Evolutionary conservation across 352 stramenopile species (phyloP).

Genomic region (Globisporangium radiosum): DNA sequence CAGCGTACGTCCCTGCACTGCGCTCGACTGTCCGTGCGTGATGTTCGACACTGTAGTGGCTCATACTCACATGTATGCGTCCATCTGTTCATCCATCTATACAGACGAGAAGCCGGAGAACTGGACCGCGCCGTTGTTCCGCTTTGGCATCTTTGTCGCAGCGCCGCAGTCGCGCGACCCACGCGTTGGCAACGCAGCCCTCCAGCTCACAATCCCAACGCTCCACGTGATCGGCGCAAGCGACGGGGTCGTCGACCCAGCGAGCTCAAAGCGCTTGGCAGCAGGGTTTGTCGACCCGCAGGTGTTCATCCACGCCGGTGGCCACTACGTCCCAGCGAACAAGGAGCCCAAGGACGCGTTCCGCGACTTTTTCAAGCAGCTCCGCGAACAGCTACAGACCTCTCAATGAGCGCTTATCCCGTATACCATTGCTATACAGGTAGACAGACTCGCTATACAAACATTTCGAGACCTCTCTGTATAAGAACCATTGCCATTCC

Average conservation of each 20-base stretch:
- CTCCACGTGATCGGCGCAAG: slow-evolving; percentile 80
- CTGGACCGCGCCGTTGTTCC: slow-evolving; percentile 45
- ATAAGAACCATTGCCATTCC: no score
- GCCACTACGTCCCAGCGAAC: slow-evolving; percentile 84
- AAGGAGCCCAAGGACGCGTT: slow-evolving; percentile 76
- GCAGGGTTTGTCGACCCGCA: slow-evolving; percentile 45
- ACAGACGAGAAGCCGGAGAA: slow-evolving; percentile 33
- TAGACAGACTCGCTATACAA: no score
- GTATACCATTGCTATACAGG: no score
- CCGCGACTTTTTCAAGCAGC: slow-evolving; percentile 60
- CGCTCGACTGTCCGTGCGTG: no score
- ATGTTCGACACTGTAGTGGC: no score
- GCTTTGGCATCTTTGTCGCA: slow-evolving; percentile 71
- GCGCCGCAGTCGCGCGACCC: slow-evolving; percentile 41
- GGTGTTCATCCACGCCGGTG: slow-evolving; percentile 57
- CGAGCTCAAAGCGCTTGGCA: slow-evolving; percentile 50
- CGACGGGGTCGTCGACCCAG: slow-evolving; percentile 55
- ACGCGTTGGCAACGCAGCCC: slow-evolving; percentile 26
- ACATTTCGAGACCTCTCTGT: no score
- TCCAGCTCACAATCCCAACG: slow-evolving; percentile 55
- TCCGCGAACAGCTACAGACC: neutral
- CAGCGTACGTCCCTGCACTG: slow-evolving; percentile 38
- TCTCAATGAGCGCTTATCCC: no score
- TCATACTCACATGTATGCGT: neutral
- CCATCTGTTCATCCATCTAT: neutral